These are phyloP conservation scores for Lolium rigidum DNA, from an alignment of 176 grass and related monocot genomes.

Conservation along the genomic window DNA sequence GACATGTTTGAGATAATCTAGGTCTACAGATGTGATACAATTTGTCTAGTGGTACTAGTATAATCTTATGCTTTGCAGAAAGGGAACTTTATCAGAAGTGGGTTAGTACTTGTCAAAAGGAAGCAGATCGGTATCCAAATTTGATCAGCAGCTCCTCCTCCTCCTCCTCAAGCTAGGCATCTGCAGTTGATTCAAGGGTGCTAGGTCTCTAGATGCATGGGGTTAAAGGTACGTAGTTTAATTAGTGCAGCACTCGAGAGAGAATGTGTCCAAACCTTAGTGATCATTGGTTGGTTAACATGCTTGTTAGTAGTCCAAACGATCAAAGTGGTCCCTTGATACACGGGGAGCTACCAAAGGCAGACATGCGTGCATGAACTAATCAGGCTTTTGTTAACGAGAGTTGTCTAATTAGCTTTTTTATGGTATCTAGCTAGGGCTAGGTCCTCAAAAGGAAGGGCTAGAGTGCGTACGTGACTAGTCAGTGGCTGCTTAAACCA, in stretches of 20 bases:
- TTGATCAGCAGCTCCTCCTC: background rate
- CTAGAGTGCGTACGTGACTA: background rate
- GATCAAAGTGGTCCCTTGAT: conserved; percentile 20
- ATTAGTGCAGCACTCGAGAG: background rate
- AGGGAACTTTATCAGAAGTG: conserved; percentile 25
- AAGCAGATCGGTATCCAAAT: background rate
- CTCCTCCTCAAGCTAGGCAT: conserved; percentile 19
- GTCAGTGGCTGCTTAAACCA: background rate
- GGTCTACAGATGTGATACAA: conserved; percentile 1
- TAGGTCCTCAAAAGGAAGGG: conserved; percentile 1
- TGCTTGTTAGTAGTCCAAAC: background rate
- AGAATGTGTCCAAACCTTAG: background rate
- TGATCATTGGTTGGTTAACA: background rate
- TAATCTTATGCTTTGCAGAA: conserved; percentile 34
- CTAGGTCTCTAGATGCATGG: background rate
- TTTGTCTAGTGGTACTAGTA: background rate
- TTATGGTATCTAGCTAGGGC: background rate
- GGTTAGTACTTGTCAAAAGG: conserved; percentile 5
- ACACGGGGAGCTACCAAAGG: conserved; percentile 6
- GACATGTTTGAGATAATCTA: conserved; percentile 34
- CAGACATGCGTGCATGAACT: background rate
- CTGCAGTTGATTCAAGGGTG: background rate
- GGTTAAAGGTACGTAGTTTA: background rate
- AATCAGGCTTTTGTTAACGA: background rate
- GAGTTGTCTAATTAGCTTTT: conserved; percentile 2